A percentile compares a stretch with the other conserved stretches of the same genome.
Conservation (phyloP, 2,329 filamentous ascomycete genomes). For the Clonostachys chloroleuca region DNA sequence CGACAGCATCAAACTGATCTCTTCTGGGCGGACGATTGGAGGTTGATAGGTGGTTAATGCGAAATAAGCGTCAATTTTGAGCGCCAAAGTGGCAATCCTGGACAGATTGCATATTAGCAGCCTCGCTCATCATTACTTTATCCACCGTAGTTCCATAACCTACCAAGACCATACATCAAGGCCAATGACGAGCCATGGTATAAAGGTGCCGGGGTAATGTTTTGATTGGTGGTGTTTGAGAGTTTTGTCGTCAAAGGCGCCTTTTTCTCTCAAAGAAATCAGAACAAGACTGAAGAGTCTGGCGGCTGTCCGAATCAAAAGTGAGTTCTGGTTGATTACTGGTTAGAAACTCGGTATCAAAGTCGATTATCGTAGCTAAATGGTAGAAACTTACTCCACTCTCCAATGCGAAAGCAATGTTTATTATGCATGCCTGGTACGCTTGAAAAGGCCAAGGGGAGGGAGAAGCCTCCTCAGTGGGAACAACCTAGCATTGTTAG, state of each 20-base stretch:
- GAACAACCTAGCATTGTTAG: neutral
- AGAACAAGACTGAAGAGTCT: slow-evolving; percentile 27
- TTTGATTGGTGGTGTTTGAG: slow-evolving; percentile 24
- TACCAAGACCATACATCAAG: neutral
- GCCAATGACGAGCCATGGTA: slow-evolving; percentile 21
- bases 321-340: slow-evolving; percentile 16
- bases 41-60: slow-evolving; percentile 23
- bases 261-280: slow-evolving; percentile 22
- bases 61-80: slow-evolving; percentile 32
- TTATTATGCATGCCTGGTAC: slow-evolving; percentile 27
- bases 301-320: slow-evolving; percentile 19
- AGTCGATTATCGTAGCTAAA: neutral
- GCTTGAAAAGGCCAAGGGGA: slow-evolving; percentile 18
- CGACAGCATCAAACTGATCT: slow-evolving; percentile 26
- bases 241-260: slow-evolving; percentile 26
- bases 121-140: slow-evolving; percentile 17
- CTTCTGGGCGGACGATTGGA: slow-evolving; percentile 22
- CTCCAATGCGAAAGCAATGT: slow-evolving; percentile 32
- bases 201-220: slow-evolving; percentile 28
- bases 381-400: slow-evolving; percentile 16
- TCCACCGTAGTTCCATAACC: neutral
- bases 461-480: neutral
- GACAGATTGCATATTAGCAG: slow-evolving; percentile 11
- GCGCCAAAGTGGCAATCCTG: slow-evolving; percentile 2
- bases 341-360: neutral